Evolutionary conservation across 805 yeast species (phyloP), one percentile per base, ranked within the genome.

Genomic region (Candida tammaniensis): DNA sequence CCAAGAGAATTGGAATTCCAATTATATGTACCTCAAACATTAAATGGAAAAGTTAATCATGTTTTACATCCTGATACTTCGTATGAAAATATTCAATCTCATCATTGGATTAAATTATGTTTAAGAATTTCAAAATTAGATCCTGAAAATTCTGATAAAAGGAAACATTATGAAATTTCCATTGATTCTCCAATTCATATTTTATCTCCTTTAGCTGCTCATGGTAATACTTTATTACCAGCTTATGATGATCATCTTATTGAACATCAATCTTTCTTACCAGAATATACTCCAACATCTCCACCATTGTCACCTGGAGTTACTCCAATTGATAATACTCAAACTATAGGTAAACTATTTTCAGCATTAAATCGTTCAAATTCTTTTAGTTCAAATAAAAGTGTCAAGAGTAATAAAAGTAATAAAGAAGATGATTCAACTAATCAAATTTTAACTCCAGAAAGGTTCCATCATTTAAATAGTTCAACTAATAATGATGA

Each of bases 41-140:
- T 86, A 38, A 73, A 73, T 33, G 74, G 73, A 16, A 72, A 73
- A 30, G 72, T 69, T 35, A 69, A 64, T 38, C 52, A 52, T 28
- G 38, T 45, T 18, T 59, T 83, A 18, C 96, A 87, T 49, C 96
- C 98, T 1, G 95, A 93, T 57, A 86, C 96, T 0, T 77, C 86
- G 3, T 82, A 73, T 47, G 76, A 74, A 16, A 80, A 79, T 47
- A 87, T 93, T 42, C 89, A 87, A 60, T 74, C 93, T 5, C 91
- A 86, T 50, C 99, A 93, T 61, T 93, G 98, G 97, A 80, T 93
- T 49, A 93, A 93, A 60, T 74, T 93, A 11, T 83, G 95, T 43
- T 61, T 93, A 33, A 65, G 98, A 33, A 67, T 93, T 24, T 85
- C 95, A 4, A 76, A 74, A 45, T 52, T 70, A n/a, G 80, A 83